Base-by-base conservation (phyloP, 1,139 yeast species). In the Yamadazyma atmosphaerica region DNA sequence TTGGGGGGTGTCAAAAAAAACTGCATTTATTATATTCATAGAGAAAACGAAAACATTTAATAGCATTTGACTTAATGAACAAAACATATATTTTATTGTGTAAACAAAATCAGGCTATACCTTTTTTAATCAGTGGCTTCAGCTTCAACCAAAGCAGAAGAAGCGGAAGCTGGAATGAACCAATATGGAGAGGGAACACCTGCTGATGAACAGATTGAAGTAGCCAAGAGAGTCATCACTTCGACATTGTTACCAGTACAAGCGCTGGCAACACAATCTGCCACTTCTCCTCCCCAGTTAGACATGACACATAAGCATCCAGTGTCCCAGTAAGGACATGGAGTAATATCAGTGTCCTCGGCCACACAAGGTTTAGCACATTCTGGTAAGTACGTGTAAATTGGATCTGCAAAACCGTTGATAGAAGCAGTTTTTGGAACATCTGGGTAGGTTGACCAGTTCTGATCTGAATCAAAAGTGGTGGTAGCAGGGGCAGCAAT, bases 391-490 rank as follows among this genome's bases (percentile, higher is more conserved):
- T 51, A 38, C 35, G 52, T 61, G 49, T 64, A 58, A 38, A 74
- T 68, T 23, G 72, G 72, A 49, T 74, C 79, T 23, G 79, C 79
- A 47, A 74, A 73, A 1, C 79, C 79, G 43, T 74, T 74, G 44
- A 73, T 67, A 30, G 68, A 51, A 26, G 79, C 79, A 14, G 79
- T 72, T 42, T 73, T 55, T 15, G 79, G 68, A 21, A 74, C 77
- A 4, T 58, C 47, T 18, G 79, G 79, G 49, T 69, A 74, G 8
- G 76, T 69, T 9, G 50, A 46, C 37, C 42, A 54, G 29, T 49
- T 39, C 26, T 43, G 42, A 17, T 42, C 37, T 33, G 46, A 37
- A 9, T 34, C 37, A n/a, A 25, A 16, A 22, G 43, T 32, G 16
- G 45, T 26, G 13, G 44, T 33, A n/a, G 45, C 37, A 4, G 42